Evolutionary conservation across 2,329 filamentous ascomycete species (phyloP).

Genomic region (Alternaria panax): DNA sequence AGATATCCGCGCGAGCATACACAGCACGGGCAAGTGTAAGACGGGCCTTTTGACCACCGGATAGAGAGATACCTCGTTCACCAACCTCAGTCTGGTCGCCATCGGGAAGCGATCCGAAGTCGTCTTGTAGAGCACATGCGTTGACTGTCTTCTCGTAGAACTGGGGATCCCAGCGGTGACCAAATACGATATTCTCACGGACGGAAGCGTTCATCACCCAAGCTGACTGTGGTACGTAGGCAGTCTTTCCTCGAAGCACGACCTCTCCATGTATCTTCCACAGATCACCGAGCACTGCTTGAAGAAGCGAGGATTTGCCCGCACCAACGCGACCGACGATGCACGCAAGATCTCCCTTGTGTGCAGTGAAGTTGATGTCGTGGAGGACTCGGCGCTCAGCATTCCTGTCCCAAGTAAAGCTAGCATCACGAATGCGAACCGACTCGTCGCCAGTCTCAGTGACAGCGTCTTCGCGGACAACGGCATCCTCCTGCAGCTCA

Average conservation of each 20-base stretch:
- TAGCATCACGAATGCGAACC: constrained; percentile 80
- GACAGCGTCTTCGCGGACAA: constrained; percentile 72
- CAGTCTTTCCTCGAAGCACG: constrained; percentile 78
- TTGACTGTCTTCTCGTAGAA: constrained; percentile 95
- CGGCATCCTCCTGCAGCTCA: constrained; percentile 86
- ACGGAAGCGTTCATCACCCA: constrained; percentile 99
- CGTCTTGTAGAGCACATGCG: constrained; percentile 88
- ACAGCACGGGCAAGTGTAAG: constrained; percentile 91
- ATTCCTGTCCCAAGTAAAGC: constrained; percentile 94
- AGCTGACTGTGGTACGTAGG: constrained; percentile 89
- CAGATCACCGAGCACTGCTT: constrained; percentile 86
- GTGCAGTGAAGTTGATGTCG: constrained; percentile 85
- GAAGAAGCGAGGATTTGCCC: constrained; percentile 92
- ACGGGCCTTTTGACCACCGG: constrained; percentile 94
- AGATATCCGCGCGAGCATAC: constrained; percentile 95
- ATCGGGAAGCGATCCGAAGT: constrained; percentile 91
- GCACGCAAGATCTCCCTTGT: constrained; percentile 92
- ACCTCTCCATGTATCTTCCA: constrained; percentile 90
- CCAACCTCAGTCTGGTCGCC: constrained; percentile 97
- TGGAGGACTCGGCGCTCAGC: constrained; percentile 72
- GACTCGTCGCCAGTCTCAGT: constrained; percentile 84
- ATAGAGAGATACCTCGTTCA: constrained; percentile 94
- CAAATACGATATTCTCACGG: constrained; percentile 96
- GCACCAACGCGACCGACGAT: constrained; percentile 93
- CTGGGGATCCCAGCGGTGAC: constrained; percentile 87